These are phyloP conservation scores for Penicillium sp. DNA, from an alignment of 2,329 filamentous ascomycete species.

Conservation along the genomic window DNA sequence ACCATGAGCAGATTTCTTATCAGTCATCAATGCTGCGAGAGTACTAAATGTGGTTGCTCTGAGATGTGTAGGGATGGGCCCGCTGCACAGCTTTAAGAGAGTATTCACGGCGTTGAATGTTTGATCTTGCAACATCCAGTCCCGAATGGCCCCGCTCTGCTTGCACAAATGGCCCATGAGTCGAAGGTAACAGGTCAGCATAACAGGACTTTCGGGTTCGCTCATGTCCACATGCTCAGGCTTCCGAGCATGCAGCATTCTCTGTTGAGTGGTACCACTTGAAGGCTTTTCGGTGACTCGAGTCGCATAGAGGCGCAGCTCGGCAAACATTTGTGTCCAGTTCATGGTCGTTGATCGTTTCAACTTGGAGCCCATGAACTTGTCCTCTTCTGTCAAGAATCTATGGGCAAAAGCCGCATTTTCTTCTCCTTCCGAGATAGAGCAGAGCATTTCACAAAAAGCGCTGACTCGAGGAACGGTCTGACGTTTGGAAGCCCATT, in stretches of 20 bases:
- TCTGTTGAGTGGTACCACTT: constrained; percentile 46
- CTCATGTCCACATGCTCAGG: constrained; percentile 67
- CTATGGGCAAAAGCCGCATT: constrained; percentile 82
- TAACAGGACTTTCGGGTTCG: constrained; percentile 90
- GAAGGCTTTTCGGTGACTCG: constrained; percentile 72
- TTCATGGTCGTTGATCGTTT: constrained; percentile 80
- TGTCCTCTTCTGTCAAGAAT: constrained; percentile 83
- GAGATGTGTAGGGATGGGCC: constrained; percentile 70
- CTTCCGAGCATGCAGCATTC: constrained; percentile 59
- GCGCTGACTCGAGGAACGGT: constrained; percentile 94
- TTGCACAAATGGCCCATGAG: constrained; percentile 77
- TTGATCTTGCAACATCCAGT: constrained; percentile 68
- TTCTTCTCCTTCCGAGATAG: constrained; percentile 76
- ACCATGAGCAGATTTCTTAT: constrained; percentile 66
- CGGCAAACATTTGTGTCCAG: constrained; percentile 88
- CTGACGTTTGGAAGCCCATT: constrained; percentile 93
- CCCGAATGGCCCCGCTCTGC: constrained; percentile 68
- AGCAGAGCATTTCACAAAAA: constrained; percentile 93
- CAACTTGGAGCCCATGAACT: constrained; percentile 71
- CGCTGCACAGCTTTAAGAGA: constrained; percentile 75
- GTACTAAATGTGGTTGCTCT: constrained; percentile 81
- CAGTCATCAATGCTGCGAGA: constrained; percentile 69
- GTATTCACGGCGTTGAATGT: constrained; percentile 68
- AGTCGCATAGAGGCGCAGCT: constrained; percentile 78
- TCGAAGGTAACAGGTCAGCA: constrained; percentile 91